phyloP scores from a whole-genome alignment of 2,329 filamentous ascomycete species.

The Colletotrichum scovillei region DNA sequence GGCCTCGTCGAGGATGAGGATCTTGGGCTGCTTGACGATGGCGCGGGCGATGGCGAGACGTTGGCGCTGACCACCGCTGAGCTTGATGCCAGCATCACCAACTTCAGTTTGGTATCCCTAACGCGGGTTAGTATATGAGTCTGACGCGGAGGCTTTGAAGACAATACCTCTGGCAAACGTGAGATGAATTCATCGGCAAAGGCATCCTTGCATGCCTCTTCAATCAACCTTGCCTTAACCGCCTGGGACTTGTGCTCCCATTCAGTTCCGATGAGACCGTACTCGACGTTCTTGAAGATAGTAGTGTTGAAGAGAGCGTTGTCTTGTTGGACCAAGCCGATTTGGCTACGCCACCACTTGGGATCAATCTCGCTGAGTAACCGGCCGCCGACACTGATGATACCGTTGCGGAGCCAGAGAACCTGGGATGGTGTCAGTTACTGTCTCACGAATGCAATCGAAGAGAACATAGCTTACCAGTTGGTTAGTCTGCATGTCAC shows the following conservation, averaged over 20 bases:
- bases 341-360: conserved; percentile 90
- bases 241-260: conserved; percentile 51
- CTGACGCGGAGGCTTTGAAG: not conserved
- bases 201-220: conserved; percentile 61
- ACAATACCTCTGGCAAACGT: conserved; percentile 53
- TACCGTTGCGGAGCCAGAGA: conserved; percentile 48
- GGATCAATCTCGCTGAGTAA: conserved; percentile 80
- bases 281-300: conserved; percentile 62
- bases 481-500: conserved; percentile 26
- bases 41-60: conserved; percentile 69
- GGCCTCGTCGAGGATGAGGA: conserved; percentile 71
- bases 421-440: conserved; percentile 39
- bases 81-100: conserved; percentile 72
- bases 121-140: conserved; percentile 12
- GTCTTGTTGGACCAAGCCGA: conserved; percentile 86
- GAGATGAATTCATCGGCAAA: conserved; percentile 65
- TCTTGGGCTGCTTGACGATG: conserved; percentile 65
- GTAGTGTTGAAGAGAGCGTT: conserved; percentile 63
- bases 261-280: conserved; percentile 53
- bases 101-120: conserved; percentile 70
- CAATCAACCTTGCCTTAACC: conserved; percentile 53
- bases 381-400: conserved; percentile 28
- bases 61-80: conserved; percentile 75
- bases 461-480: conserved; percentile 78
- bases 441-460: conserved; percentile 75